Percentiles rank a stretch among this genome's conserved stretches.
Evolutionary conservation across 2,329 filamentous ascomycete species (phyloP).

Genomic region (Penicillium sp.): DNA sequence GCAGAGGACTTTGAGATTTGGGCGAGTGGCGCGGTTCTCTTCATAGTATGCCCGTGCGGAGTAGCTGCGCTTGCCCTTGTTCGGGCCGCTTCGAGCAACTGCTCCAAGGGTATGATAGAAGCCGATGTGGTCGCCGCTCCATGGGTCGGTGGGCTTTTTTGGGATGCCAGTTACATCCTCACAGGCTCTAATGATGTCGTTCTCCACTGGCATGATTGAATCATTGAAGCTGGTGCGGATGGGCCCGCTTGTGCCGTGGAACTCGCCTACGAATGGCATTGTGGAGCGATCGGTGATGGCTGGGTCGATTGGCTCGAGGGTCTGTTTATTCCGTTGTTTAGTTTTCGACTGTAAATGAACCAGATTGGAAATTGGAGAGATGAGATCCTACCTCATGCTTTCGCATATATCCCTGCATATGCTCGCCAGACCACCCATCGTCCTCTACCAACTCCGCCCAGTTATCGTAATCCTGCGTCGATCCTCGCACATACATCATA

Average conservation of each 20-base stretch:
- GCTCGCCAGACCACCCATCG: constrained; percentile 28
- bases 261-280: constrained; percentile 18
- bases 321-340: constrained; percentile 19
- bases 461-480: constrained; percentile 32
- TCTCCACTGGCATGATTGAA: constrained; percentile 17
- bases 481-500: constrained; percentile 46
- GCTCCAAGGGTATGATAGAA: constrained; percentile 37
- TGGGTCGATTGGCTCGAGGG: constrained; percentile 29
- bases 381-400: constrained; percentile 20
- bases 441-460: constrained; percentile 35
- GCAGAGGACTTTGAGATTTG: constrained; percentile 50
- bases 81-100: constrained; percentile 32
- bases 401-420: constrained; percentile 26
- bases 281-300: constrained; percentile 20
- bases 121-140: constrained; percentile 39
- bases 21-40: constrained; percentile 32
- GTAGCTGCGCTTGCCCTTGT: constrained; percentile 41
- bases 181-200: constrained; percentile 22
- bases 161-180: constrained; percentile 13
- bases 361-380: background rate
- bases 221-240: constrained; percentile 21
- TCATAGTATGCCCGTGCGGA: constrained; percentile 42
- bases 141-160: constrained; percentile 26
- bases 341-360: background rate
- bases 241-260: constrained; percentile 17